Conservation (phyloP, 257 asterid species). For the Nyctanthes arbortristis region DNA sequence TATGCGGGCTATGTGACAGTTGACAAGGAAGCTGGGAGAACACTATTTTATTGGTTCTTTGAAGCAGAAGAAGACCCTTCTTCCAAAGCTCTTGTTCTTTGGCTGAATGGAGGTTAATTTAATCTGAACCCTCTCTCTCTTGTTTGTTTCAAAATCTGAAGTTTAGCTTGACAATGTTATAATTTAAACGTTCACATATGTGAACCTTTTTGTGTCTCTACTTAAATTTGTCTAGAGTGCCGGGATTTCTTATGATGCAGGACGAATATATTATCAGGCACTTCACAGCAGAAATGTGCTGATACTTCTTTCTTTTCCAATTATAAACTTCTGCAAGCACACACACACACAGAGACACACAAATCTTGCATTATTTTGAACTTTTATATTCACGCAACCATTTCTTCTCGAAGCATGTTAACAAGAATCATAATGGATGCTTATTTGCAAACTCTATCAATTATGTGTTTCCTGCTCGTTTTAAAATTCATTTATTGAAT, state of each 20-base stretch:
- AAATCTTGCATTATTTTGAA: too few relatives aligned
- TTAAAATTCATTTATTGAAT: not conserved
- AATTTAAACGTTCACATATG: not conserved
- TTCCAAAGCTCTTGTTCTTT: slow-evolving; percentile 87
- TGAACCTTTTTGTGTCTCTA: not conserved
- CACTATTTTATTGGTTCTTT: slow-evolving; percentile 89
- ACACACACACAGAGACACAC: too few relatives aligned
- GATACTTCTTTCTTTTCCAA: not conserved
- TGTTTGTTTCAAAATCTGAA: not conserved
- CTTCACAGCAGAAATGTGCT: not conserved
- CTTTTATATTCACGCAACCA: too few relatives aligned
- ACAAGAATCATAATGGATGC: not conserved
- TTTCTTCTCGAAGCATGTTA: not conserved
- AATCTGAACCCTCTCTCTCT: not conserved
- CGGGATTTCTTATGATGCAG: not conserved
- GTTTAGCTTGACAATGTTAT: not conserved
- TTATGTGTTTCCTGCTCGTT: not conserved
- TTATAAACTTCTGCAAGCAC: not conserved
- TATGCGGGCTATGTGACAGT: slow-evolving; percentile 80
- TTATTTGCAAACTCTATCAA: not conserved
- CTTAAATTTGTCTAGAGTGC: not conserved
- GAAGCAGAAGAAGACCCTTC: slow-evolving; percentile 87
- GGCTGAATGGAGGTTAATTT: slow-evolving; percentile 93
- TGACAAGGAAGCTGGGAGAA: slow-evolving; percentile 65
- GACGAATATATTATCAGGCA: not conserved